Evolutionary conservation across 768 basidiomycete genomes (phyloP).

Genomic region (Agrocybe praecox): DNA sequence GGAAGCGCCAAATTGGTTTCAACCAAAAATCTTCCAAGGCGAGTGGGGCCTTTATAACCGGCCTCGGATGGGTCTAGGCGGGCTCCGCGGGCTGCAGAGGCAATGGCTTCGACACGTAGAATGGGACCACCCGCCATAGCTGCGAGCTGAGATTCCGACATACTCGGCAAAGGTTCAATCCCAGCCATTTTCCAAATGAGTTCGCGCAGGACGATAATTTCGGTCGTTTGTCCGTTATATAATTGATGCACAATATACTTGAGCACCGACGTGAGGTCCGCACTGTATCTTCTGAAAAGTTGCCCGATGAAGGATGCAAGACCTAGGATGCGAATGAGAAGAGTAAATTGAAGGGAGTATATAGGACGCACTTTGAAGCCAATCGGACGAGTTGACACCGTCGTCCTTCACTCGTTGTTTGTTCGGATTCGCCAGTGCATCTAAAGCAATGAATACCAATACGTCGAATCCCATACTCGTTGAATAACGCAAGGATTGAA

Average conservation of each 20-base stretch:
- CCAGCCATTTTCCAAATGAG: slow-evolving; percentile 96
- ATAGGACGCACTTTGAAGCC: slow-evolving; percentile 81
- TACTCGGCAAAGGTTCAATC: slow-evolving; percentile 86
- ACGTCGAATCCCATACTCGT: slow-evolving; percentile 96
- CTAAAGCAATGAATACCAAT: slow-evolving; percentile 83
- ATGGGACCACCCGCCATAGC: slow-evolving; percentile 92
- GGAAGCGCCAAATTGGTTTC: slow-evolving; percentile 82
- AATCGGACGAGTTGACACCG: slow-evolving; percentile 87
- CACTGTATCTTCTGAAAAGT: slow-evolving; percentile 84
- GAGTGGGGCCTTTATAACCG: slow-evolving; percentile 62
- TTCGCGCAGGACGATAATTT: slow-evolving; percentile 90
- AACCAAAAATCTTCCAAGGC: slow-evolving; percentile 65
- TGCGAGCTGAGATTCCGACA: slow-evolving; percentile 85
- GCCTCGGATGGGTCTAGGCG: slow-evolving; percentile 68
- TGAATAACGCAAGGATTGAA: slow-evolving; percentile 86
- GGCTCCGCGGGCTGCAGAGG: slow-evolving; percentile 77
- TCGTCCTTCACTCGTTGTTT: slow-evolving; percentile 88
- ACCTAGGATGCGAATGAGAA: slow-evolving; percentile 46
- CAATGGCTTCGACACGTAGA: slow-evolving; percentile 85
- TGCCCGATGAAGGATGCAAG: slow-evolving; percentile 93
- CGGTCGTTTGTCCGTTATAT: slow-evolving; percentile 78
- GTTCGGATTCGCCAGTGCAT: slow-evolving; percentile 81
- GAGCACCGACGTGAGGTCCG: slow-evolving; percentile 81
- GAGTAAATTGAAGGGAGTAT: not conserved
- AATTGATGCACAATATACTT: slow-evolving; percentile 93